Base-by-base conservation (phyloP, 2,329 filamentous ascomycete genomes). In the Myriosclerotinia duriaeana region DNA sequence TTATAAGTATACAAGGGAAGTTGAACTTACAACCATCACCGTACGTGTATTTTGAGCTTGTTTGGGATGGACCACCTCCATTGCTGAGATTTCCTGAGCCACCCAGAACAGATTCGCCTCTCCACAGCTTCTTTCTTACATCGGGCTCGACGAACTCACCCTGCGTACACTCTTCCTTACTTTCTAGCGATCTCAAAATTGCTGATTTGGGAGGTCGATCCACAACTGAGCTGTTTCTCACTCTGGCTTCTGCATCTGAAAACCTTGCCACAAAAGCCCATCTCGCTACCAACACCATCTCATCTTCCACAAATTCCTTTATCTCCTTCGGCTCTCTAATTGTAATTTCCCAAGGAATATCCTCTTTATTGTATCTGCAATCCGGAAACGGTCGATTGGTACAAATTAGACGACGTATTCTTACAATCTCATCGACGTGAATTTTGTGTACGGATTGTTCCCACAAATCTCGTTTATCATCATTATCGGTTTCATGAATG, bases 311-410 rank as follows among this genome's bases (percentile, higher is more conserved):
- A 22, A 60, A 58, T 62, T 53, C 50, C 8, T 50, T 2, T 22
- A 50, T 38, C 1, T 61, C 58, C 7, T 40, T 50, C 5, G 17
- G 20, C 12, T 22, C 54, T 15, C 36, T 34, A 8, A n/a, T n/a
- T 64, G 38, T 20, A 40, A 36, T 15, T 15, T 0, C 74, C 7
- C 42, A 5, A 5, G 63, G 38, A 44, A 52, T 50, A 3, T 54
- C 78, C 4, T 26, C 17, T 62, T 34, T 64, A 11, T 36, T 53
- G 63, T 52, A 59, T 48, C 30, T 58, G 38, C 44, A 77, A 0
- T 74, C 68, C 0, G 82, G 82, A 44, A 80, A 85, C 0, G 75
- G 69, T 0, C 79, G 74, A 67, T 90, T 91, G 0, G 88, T 91
- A 1, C 82, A 76, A 0, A 80, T 72, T 0, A 90, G 74, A 0